Conservation (phyloP, 202 grass and related monocot species). For the Elaeis oleifera region DNA sequence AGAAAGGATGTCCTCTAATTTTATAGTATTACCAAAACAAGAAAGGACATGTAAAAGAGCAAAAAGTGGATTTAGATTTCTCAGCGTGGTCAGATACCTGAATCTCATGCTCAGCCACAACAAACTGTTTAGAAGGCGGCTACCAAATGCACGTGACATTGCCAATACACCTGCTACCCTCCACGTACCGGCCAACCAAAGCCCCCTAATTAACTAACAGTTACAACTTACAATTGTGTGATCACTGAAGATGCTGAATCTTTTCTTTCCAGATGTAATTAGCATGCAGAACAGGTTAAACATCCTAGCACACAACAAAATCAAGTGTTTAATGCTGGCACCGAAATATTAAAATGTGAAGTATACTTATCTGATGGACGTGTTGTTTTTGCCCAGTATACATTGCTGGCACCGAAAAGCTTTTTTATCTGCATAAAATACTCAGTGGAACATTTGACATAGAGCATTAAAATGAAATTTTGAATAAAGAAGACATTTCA, state of each 20-base stretch:
- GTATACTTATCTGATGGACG: no score
- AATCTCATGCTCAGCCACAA: constrained; percentile 86
- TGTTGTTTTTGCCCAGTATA: neutral
- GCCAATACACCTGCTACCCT: constrained; percentile 87
- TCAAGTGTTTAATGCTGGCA: neutral
- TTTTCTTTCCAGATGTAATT: neutral
- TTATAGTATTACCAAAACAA: no score
- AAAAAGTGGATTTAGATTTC: no score
- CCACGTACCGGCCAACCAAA: constrained; percentile 59
- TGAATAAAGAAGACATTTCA: constrained; percentile 1
- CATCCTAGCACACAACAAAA: neutral
- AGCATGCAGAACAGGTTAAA: neutral
- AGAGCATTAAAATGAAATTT: neutral
- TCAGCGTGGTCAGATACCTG: constrained; percentile 36
- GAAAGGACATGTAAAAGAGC: no score
- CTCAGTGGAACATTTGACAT: constrained; percentile 9
- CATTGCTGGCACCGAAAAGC: constrained; percentile 66
- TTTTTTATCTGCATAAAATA: constrained; percentile 37
- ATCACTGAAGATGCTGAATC: neutral
- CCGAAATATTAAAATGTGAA: no score
- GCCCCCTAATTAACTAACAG: constrained; percentile 24
- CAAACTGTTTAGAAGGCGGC: constrained; percentile 69
- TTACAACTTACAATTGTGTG: neutral
- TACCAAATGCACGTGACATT: constrained; percentile 90
- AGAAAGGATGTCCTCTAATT: no score